A percentile compares a stretch with the other conserved stretches of the same genome.
Conservation (phyloP, 371 early-diverging fungal genomes). For the Batrachochytrium dendrobatidis region DNA sequence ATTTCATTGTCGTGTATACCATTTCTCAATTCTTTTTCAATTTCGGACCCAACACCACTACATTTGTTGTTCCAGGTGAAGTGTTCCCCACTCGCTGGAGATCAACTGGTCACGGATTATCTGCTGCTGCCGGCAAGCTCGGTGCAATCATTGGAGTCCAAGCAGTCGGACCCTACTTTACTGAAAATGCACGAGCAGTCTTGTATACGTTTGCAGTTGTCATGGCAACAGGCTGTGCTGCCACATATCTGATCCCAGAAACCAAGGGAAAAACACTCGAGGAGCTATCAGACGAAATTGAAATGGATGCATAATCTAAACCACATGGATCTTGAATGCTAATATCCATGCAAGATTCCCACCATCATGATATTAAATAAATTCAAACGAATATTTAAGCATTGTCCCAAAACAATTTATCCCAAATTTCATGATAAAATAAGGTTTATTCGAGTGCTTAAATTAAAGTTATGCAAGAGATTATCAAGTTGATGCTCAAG, state of each 20-base stretch:
- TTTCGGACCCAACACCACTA: slow-evolving; percentile 87
- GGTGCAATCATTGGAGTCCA: slow-evolving; percentile 61
- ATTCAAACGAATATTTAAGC: too few relatives aligned
- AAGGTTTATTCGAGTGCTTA: too few relatives aligned
- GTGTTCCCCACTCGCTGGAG: slow-evolving; percentile 81
- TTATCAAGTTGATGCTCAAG: too few relatives aligned
- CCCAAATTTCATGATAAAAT: too few relatives aligned
- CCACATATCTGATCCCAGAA: slow-evolving; percentile 63
- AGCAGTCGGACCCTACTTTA: slow-evolving; percentile 26
- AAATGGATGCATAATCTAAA: too few relatives aligned
- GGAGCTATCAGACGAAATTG: too few relatives aligned
- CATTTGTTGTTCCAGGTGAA: slow-evolving; percentile 81
- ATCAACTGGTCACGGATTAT: slow-evolving; percentile 81
- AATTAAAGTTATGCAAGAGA: too few relatives aligned
- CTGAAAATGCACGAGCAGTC: slow-evolving; percentile 8
- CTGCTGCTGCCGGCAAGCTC: slow-evolving; percentile 77
- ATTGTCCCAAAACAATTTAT: too few relatives aligned
- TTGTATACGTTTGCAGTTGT: slow-evolving; percentile 20
- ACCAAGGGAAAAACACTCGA: slow-evolving; percentile 67
- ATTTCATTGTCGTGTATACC: slow-evolving; percentile 66
- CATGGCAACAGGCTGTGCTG: slow-evolving; percentile 21
- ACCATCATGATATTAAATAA: too few relatives aligned
- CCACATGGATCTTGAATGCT: too few relatives aligned
- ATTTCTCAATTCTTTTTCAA: slow-evolving; percentile 82
- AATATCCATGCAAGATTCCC: too few relatives aligned